These are phyloP conservation scores for Solanum habrochaites DNA, from an alignment of 257 asterid species.

Conservation along the genomic window DNA sequence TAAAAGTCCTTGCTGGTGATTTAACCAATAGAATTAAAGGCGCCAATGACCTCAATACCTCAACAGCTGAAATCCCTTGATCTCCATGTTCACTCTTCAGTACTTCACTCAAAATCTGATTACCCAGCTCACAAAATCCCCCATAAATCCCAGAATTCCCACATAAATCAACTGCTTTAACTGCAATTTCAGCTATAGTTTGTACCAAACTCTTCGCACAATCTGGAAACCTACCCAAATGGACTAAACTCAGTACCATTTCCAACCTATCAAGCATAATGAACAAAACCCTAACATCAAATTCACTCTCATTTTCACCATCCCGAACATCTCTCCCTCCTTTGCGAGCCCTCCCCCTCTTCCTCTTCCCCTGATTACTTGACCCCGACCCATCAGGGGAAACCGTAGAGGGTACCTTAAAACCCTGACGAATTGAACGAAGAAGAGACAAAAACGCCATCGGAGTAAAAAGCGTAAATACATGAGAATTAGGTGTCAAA, in stretches of 20 bases:
- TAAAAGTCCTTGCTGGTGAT: conserved; percentile 50
- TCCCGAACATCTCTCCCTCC: conserved; percentile 17
- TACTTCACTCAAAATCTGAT: conserved; percentile 42
- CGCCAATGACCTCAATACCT: conserved; percentile 56
- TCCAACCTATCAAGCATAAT: conserved; percentile 52
- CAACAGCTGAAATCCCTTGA: conserved; percentile 57
- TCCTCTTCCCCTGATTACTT: conserved; percentile 23
- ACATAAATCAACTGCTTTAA: conserved; percentile 41
- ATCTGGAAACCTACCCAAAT: conserved; percentile 81
- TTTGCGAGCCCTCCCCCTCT: conserved; percentile 32
- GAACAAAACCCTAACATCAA: conserved; percentile 46
- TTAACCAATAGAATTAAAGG: conserved; percentile 45
- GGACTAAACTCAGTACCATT: conserved; percentile 57
- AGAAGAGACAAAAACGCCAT: conserved; percentile 72
- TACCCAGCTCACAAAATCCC: conserved; percentile 46
- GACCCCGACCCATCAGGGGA: conserved; percentile 16
- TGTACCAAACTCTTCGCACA: conserved; percentile 75
- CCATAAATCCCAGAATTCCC: conserved; percentile 36
- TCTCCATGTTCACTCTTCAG: conserved; percentile 68
- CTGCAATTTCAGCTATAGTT: conserved; percentile 61
- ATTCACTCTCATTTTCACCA: conserved; percentile 28
- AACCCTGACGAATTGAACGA: conserved; percentile 51
- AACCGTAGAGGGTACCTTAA: conserved; percentile 29
- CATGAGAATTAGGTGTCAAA: conserved; percentile 77
- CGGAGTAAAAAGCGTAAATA: conserved; percentile 79